Base-by-base conservation (phyloP, 2,329 filamentous ascomycete genomes). In the Monosporascus cannonballus region DNA sequence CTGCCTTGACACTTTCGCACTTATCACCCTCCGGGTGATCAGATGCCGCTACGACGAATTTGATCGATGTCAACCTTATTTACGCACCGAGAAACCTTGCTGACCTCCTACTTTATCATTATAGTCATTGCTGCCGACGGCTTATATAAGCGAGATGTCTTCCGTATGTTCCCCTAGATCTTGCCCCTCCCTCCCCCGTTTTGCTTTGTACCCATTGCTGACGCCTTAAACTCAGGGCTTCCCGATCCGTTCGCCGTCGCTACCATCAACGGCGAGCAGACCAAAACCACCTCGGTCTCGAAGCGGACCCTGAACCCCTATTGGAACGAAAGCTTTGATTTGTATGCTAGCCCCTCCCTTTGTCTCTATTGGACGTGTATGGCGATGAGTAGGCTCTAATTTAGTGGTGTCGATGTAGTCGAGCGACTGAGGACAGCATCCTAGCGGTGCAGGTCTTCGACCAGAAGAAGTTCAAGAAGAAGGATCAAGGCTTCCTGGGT, bases 401-500 rank as follows among this genome's bases (percentile, higher is more conserved):
- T 54, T 59, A 61, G 63, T 59, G 59, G 62, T 52, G 42, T 47
- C 50, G 22, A 37, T 63, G 54, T 69, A 97, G 94, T 77, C 83
- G 83, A 69, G 93, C 90, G 55, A 94, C 87, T 56, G 94, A 99
- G 70, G 93, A 96, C 66, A 96, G 92, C 71, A 96, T 99, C 66
- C 80, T 99, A 47, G 94, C 94, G 7, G 92, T 99, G 47, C 94
- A 99, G 69, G 96, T 99, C 51, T 99, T 99, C 69, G 94, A 99
- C 73, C 94, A 99, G 74, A 96, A 96, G 78, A 99, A 99, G 76
- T 99, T 99, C 77, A 99, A 99, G 80, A 99, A 99, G 84, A 99
- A 97, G 90, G 94, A 99, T 64, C 94, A 99, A 71, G 94, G 94
- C 8, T 99, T 99, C 68, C 79, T 99, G 6, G 94, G 94, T 53